phyloP scores from a whole-genome alignment of 2,329 filamentous ascomycete genomes.

The Arthrobotrys entomopaga region DNA sequence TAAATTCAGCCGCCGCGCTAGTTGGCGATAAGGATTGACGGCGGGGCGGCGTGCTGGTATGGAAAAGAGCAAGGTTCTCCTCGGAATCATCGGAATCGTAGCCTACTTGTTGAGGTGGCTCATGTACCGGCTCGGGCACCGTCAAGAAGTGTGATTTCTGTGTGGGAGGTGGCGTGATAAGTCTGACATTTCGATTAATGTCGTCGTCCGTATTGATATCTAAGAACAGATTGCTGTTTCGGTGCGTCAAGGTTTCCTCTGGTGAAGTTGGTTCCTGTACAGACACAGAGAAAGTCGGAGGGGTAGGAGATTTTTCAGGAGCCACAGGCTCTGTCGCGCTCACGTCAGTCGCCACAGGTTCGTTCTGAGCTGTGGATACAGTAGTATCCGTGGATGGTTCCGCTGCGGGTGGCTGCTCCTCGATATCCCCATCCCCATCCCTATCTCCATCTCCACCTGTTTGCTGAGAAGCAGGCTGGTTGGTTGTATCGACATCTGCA shows the following conservation, averaged over 20 bases:
- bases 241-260: not conserved
- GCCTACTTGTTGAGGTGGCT: slow-evolving; percentile 6
- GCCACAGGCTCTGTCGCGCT: not conserved
- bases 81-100: slow-evolving; percentile 41
- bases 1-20: slow-evolving; percentile 20
- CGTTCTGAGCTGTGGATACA: not conserved
- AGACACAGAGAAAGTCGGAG: slow-evolving; percentile 1
- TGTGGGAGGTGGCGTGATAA: slow-evolving; percentile 32
- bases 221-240: slow-evolving; percentile 36
- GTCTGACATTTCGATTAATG: slow-evolving; percentile 35
- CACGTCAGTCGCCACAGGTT: not conserved
- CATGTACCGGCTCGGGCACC: slow-evolving; percentile 35
- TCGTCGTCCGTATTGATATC: slow-evolving; percentile 40
- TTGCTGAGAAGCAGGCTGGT: not conserved
- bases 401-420: not conserved
- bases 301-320: slow-evolving; percentile 3
- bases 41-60: slow-evolving; percentile 49
- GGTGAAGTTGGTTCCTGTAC: not conserved
- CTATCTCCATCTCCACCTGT: not conserved
- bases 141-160: slow-evolving; percentile 42
- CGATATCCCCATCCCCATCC: not conserved
- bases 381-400: not conserved
- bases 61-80: slow-evolving; percentile 36
- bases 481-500: slow-evolving; percentile 10
- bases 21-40: slow-evolving; percentile 40